A percentile compares a stretch with the other conserved stretches of the same genome.
Conservation (phyloP, 2,329 filamentous ascomycete species). For the Colletotrichum chrysophilum region DNA sequence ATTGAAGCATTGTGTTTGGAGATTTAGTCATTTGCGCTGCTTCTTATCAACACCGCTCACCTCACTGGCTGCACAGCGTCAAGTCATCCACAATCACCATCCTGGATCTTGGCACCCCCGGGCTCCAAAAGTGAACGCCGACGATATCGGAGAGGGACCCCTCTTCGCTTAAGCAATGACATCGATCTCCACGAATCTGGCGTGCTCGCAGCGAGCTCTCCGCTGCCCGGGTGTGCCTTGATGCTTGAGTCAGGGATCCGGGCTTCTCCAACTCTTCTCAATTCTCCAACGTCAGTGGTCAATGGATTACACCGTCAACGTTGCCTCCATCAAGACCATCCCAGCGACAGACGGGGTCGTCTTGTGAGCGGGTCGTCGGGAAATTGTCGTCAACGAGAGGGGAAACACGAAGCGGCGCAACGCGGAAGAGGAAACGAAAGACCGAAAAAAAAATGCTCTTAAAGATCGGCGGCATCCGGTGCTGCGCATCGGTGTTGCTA, state of each 20-base stretch:
- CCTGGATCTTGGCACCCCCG: neutral
- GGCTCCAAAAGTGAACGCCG: neutral
- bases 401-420: neutral
- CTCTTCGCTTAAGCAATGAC: neutral
- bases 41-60: neutral
- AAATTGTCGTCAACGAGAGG: neutral
- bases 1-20: neutral
- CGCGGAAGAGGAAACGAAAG: neutral
- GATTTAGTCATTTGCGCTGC: neutral
- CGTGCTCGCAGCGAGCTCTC: conserved; percentile 1
- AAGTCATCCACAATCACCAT: neutral
- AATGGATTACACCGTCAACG: neutral
- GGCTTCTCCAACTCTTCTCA: neutral
- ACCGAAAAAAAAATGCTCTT: neutral
- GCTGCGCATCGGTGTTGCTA: neutral
- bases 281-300: neutral
- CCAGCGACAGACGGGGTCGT: neutral
- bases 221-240: neutral
- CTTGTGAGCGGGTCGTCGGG: neutral
- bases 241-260: neutral
- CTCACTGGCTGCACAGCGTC: neutral
- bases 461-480: neutral
- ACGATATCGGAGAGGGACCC: conserved; percentile 11
- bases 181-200: conserved; percentile 5
- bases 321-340: neutral